These are phyloP conservation scores for Lophiostoma macrostomum DNA, from an alignment of 495 filamentous ascomycete species.

Conservation along the genomic window DNA sequence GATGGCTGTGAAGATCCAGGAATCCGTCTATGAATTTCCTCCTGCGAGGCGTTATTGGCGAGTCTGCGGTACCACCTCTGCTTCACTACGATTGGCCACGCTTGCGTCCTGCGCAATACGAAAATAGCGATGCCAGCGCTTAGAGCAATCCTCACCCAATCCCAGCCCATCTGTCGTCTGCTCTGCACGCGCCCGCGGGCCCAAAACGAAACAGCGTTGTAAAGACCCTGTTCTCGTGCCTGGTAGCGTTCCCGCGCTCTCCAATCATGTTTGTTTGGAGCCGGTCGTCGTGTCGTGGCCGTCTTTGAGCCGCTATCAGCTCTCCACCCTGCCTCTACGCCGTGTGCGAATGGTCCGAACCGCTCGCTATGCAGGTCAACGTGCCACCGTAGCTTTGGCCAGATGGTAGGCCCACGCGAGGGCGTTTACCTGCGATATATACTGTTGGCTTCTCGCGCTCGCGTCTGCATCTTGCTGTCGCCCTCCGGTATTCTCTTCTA, in stretches of 20 bases:
- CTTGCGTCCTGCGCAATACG: conserved; percentile 4
- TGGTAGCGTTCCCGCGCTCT: background rate
- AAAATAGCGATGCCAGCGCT: conserved; percentile 28
- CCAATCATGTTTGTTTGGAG: conserved; percentile 16
- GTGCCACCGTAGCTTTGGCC: conserved; percentile 21
- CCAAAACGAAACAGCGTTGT: conserved; percentile 21
- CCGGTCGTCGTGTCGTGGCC: conserved; percentile 31
- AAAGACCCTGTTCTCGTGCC: conserved; percentile 4
- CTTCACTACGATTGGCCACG: conserved; percentile 19
- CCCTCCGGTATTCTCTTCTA: conserved; percentile 29
- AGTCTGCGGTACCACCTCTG: conserved; percentile 7
- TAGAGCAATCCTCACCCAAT: conserved; percentile 12
- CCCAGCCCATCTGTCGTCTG: background rate
- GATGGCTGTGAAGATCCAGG: background rate
- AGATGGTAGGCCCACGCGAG: conserved; percentile 4
- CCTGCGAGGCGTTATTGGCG: conserved; percentile 17
- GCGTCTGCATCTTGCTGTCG: conserved; percentile 2
- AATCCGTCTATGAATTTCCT: background rate
- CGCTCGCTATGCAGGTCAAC: conserved; percentile 15
- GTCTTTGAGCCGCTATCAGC: conserved; percentile 26
- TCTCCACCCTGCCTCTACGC: background rate
- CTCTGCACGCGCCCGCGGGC: conserved; percentile 20
- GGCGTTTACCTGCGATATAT: conserved; percentile 31
- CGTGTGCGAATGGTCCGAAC: conserved; percentile 26
- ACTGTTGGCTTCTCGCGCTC: conserved; percentile 10